Evolutionary conservation across 2,329 filamentous ascomycete genomes (phyloP).

Genomic region (Nigrograna mackinnonii): DNA sequence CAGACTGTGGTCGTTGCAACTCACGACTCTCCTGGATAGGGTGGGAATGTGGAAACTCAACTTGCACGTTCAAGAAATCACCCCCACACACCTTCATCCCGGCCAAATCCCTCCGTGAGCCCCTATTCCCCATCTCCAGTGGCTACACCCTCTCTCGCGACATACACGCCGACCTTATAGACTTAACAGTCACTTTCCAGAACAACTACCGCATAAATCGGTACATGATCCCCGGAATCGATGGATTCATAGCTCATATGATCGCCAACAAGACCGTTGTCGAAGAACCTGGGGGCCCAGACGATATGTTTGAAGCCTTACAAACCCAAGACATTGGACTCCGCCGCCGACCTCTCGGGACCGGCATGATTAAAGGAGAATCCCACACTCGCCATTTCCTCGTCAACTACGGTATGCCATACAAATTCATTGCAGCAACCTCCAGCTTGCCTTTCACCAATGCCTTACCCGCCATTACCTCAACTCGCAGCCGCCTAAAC

Average conservation of each 20-base stretch:
- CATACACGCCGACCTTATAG: conserved; percentile 33
- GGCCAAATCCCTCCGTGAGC: conserved; percentile 31
- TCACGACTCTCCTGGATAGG: conserved; percentile 63
- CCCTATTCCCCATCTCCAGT: conserved; percentile 37
- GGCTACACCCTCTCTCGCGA: conserved; percentile 35
- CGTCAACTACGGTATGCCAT: conserved; percentile 65
- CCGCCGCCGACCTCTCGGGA: conserved; percentile 14
- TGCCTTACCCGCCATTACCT: conserved; percentile 48
- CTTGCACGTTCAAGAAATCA: conserved; percentile 53
- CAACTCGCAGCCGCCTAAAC: conserved; percentile 56
- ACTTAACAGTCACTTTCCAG: conserved; percentile 33
- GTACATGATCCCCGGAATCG: conserved; percentile 53
- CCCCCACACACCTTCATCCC: conserved; percentile 35
- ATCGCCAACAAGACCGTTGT: conserved; percentile 60
- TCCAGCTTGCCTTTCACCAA: conserved; percentile 23
- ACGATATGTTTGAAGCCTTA: conserved; percentile 62
- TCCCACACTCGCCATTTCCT: conserved; percentile 57
- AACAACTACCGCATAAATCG: conserved; percentile 47
- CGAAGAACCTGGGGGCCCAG: conserved; percentile 56
- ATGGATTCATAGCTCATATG: conserved; percentile 57
- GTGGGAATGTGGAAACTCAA: conserved; percentile 62
- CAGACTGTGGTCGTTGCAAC: conserved; percentile 64
- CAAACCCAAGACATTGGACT: conserved; percentile 45
- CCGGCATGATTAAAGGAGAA: conserved; percentile 42
- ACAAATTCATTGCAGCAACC: conserved; percentile 66